Evolutionary conservation across 1,139 yeast genomes (phyloP).

Genomic region (Meyerozyma sp.): DNA sequence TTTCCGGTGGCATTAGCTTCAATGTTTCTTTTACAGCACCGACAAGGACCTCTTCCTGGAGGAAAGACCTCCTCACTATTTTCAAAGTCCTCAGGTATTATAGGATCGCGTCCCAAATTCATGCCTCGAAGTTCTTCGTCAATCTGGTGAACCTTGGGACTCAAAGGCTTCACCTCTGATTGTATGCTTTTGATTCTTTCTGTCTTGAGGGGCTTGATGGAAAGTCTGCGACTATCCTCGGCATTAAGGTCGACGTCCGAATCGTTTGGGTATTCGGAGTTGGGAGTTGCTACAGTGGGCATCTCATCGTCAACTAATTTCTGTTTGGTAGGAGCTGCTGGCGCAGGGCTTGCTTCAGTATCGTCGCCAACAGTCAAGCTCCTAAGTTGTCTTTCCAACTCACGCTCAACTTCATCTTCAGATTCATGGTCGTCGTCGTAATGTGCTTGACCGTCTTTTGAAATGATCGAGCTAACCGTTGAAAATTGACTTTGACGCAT

Average conservation of each 20-base stretch:
- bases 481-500: slow-evolving; percentile 31
- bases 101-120: slow-evolving; percentile 10
- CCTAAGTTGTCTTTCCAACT: slow-evolving; percentile 37
- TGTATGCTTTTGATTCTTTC: not conserved
- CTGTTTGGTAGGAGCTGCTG: not conserved
- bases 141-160: slow-evolving; percentile 27
- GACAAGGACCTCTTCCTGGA: slow-evolving; percentile 73
- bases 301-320: not conserved
- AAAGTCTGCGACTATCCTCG: not conserved
- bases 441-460: slow-evolving; percentile 23
- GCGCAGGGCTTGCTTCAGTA: not conserved
- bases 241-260: not conserved
- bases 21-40: slow-evolving; percentile 51
- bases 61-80: not conserved
- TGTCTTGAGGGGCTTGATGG: not conserved
- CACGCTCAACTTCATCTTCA: slow-evolving; percentile 35
- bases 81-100: slow-evolving; percentile 8
- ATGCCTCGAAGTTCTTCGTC: slow-evolving; percentile 26
- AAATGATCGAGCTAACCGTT: slow-evolving; percentile 40
- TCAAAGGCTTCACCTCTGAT: slow-evolving; percentile 18
- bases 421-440: slow-evolving; percentile 21
- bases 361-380: slow-evolving; percentile 26
- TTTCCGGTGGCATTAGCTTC: slow-evolving; percentile 38
- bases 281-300: not conserved
- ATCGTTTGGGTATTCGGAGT: not conserved